Evolutionary conservation across 176 grass and related monocot genomes (phyloP).

Genomic region (Bothriochloa decipiens): DNA sequence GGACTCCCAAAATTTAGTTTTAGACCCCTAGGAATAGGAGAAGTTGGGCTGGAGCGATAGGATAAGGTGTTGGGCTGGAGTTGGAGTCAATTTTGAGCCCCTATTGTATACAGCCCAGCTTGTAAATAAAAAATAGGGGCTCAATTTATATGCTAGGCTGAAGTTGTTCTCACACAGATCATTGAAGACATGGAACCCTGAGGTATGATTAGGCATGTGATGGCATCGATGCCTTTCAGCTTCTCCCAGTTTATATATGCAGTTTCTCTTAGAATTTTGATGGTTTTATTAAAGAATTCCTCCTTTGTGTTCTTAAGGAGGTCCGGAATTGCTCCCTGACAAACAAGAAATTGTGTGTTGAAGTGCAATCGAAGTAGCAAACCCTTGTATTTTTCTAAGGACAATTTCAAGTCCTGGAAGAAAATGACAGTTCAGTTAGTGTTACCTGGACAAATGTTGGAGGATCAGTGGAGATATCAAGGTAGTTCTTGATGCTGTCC

Average conservation of each 20-base stretch:
- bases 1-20: too few relatives aligned
- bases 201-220: conserved; percentile 63
- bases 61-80: too few relatives aligned
- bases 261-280: conserved; percentile 37
- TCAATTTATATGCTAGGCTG: too few relatives aligned
- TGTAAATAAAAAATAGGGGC: too few relatives aligned
- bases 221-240: conserved; percentile 55
- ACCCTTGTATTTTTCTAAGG: not conserved
- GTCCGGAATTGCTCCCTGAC: conserved; percentile 61
- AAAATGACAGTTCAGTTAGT: too few relatives aligned
- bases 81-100: too few relatives aligned
- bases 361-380: not conserved
- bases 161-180: too few relatives aligned
- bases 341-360: too few relatives aligned
- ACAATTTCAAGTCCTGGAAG: too few relatives aligned
- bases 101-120: too few relatives aligned
- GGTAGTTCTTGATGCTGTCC: conserved; percentile 64
- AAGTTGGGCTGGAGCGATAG: too few relatives aligned
- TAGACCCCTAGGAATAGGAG: too few relatives aligned
- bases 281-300: conserved; percentile 54
- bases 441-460: conserved; percentile 70
- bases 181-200: conserved; percentile 70
- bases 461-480: conserved; percentile 64
- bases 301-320: conserved; percentile 58
- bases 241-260: conserved; percentile 61